A percentile compares a stretch with the other conserved stretches of the same genome.
phyloP scores from a whole-genome alignment of 495 filamentous ascomycete species.

The Talaromyces trachyspermus region DNA sequence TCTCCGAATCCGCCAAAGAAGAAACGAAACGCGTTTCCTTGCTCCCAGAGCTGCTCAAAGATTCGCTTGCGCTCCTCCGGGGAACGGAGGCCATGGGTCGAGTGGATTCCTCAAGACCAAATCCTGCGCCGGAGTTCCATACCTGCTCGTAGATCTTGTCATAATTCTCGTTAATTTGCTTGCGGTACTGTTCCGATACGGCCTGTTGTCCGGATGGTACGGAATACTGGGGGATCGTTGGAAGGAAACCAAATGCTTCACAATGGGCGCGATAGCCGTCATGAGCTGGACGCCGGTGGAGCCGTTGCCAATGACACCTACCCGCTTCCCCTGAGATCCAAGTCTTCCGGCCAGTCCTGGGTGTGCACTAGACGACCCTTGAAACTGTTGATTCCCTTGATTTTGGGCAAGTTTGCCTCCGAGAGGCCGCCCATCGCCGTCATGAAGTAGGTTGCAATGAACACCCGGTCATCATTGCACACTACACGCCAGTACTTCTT shows the following conservation, averaged over 20 bases:
- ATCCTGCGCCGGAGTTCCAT: constrained; percentile 1
- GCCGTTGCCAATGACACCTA: constrained; percentile 46
- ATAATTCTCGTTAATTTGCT: constrained; percentile 6
- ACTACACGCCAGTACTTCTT: not conserved
- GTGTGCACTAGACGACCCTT: constrained; percentile 29
- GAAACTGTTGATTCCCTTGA: constrained; percentile 19
- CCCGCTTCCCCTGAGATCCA: constrained; percentile 37
- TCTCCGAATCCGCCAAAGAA: constrained; percentile 20
- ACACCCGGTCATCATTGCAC: not conserved
- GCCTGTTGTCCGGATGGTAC: constrained; percentile 35
- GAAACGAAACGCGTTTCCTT: constrained; percentile 18
- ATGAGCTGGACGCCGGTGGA: constrained; percentile 40
- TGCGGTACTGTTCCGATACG: not conserved
- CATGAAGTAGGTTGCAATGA: constrained; percentile 11
- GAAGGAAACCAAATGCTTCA: constrained; percentile 32
- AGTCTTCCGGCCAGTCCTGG: constrained; percentile 29
- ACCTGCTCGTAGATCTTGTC: constrained; percentile 6
- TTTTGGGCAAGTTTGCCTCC: constrained; percentile 25
- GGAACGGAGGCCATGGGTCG: constrained; percentile 1
- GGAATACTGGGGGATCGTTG: constrained; percentile 41
- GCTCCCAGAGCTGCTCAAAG: constrained; percentile 16
- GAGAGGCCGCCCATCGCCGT: constrained; percentile 9
- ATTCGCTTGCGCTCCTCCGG: constrained; percentile 11
- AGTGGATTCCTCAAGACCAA: constrained; percentile 10
- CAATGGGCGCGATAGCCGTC: constrained; percentile 18